Conservation (phyloP, 768 basidiomycete genomes). For the Arthromyces matolae region DNA sequence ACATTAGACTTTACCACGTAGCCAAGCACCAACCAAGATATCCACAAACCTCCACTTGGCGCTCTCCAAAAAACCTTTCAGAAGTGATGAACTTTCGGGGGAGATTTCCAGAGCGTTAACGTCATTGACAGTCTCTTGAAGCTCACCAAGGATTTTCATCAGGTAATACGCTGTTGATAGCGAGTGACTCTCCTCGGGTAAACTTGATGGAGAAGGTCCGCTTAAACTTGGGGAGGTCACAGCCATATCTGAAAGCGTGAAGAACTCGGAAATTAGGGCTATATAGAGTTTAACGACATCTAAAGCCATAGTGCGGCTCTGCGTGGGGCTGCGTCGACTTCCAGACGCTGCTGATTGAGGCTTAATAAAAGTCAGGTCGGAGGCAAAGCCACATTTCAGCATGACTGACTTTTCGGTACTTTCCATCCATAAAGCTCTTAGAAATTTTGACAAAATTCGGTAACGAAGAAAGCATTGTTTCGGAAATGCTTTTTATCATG, state of each 20-base stretch:
- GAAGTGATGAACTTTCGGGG: constrained; percentile 59
- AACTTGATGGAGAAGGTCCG: constrained; percentile 41
- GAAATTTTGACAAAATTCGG: constrained; percentile 95
- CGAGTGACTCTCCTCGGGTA: constrained; percentile 77
- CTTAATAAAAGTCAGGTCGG: constrained; percentile 12
- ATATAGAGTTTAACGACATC: constrained; percentile 82
- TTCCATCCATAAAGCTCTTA: constrained; percentile 88
- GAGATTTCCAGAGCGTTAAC: constrained; percentile 77
- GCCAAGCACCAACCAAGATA: constrained; percentile 73
- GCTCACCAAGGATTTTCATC: constrained; percentile 74
- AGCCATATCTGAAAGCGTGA: constrained; percentile 73
- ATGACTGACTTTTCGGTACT: constrained; percentile 78
- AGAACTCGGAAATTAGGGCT: constrained; percentile 74
- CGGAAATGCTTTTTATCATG: constrained; percentile 84
- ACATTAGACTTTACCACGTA: constrained; percentile 56
- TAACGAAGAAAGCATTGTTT: constrained; percentile 76
- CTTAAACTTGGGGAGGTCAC: constrained; percentile 51
- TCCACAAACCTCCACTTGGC: constrained; percentile 88
- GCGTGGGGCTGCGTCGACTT: constrained; percentile 73
- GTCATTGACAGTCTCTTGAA: constrained; percentile 85
- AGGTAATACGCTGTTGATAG: constrained; percentile 82
- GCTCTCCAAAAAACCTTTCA: constrained; percentile 76
- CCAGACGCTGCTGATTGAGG: constrained; percentile 31
- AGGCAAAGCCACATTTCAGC: background rate
- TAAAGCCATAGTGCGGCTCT: constrained; percentile 78